Evolutionary conservation across 2,329 filamentous ascomycete genomes (phyloP).

Genomic region (Fusarium sp.): DNA sequence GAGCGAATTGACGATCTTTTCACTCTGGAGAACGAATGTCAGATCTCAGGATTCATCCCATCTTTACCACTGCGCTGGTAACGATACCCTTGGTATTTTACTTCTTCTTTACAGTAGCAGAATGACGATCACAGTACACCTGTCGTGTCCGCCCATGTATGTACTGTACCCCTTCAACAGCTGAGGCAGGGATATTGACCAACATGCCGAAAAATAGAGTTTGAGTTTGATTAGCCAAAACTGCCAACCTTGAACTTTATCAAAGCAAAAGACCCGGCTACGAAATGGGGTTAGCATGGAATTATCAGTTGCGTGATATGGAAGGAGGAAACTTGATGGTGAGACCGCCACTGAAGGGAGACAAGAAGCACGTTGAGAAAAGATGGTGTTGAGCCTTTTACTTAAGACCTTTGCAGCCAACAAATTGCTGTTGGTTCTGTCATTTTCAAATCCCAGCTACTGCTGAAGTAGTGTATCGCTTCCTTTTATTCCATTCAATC

Average conservation of each 20-base stretch:
- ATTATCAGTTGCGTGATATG: neutral
- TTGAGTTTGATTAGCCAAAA: constrained; percentile 1
- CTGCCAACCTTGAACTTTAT: neutral
- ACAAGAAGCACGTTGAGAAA: neutral
- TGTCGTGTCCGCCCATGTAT: neutral
- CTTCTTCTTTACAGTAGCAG: neutral
- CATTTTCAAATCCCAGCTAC: no score
- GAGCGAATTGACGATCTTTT: neutral
- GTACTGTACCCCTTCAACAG: neutral
- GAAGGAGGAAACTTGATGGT: neutral
- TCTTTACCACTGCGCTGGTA: neutral
- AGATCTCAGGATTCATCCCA: neutral
- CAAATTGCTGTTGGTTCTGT: neutral
- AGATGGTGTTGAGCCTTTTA: neutral
- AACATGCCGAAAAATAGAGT: neutral
- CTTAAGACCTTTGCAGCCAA: neutral
- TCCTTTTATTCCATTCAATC: neutral
- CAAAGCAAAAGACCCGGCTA: neutral
- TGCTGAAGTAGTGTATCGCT: neutral
- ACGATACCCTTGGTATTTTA: neutral
- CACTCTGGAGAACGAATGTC: neutral
- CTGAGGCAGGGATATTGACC: neutral
- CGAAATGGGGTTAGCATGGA: neutral
- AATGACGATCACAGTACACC: neutral
- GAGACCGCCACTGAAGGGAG: neutral